phyloP scores from a whole-genome alignment of 176 grass and related monocot species.

The Canna indica region DNA sequence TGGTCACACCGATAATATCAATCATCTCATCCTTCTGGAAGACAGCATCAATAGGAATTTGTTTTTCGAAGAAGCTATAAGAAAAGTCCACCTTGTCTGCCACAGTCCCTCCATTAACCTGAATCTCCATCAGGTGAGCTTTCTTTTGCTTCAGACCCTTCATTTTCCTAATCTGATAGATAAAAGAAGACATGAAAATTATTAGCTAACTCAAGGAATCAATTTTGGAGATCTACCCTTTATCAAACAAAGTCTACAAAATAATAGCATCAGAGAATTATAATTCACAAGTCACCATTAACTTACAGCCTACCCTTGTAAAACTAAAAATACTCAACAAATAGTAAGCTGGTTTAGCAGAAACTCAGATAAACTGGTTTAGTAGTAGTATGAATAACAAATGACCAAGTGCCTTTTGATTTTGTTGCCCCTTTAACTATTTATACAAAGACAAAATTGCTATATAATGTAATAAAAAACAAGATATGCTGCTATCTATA shows the following conservation, averaged over 20 bases:
- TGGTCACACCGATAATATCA: constrained; percentile 88
- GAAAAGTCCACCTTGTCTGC: constrained; percentile 84
- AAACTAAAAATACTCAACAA: too few species aligned
- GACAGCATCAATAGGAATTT: constrained; percentile 64
- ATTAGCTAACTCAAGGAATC: background rate
- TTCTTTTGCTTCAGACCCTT: constrained; percentile 96
- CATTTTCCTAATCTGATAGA: constrained; percentile 72
- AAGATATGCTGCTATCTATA: too few species aligned
- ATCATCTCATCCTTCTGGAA: constrained; percentile 98
- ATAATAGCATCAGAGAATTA: too few species aligned
- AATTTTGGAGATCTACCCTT: background rate
- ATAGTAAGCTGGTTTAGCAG: too few species aligned
- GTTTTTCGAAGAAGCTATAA: constrained; percentile 78
- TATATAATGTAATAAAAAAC: too few species aligned
- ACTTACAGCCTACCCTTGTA: background rate
- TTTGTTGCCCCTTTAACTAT: too few species aligned
- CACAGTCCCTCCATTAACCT: constrained; percentile 75
- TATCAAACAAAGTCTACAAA: too few species aligned
- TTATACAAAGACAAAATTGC: too few species aligned
- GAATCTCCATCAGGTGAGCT: constrained; percentile 94
- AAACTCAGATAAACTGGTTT: too few species aligned
- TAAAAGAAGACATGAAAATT: background rate
- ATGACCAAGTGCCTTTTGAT: too few species aligned
- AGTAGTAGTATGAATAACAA: too few species aligned
- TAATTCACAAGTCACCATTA: background rate